Base-by-base conservation (phyloP, 257 asterid genomes). In the Nyctanthes arbortristis region DNA sequence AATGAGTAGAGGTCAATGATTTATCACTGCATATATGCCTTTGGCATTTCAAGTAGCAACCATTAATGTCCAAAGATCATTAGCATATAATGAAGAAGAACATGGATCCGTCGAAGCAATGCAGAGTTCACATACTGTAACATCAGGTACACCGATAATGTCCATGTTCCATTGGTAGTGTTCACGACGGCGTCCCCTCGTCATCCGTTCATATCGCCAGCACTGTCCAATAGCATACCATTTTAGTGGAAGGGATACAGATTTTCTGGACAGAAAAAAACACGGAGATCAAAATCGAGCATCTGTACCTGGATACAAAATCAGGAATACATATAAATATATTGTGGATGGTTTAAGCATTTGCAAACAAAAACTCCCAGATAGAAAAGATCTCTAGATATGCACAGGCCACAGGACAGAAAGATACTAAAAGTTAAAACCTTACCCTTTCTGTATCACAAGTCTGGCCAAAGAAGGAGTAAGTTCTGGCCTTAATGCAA, bases 91-190 rank as follows among this genome's bases (percentile, higher is more conserved):
- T 20, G 59, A 24, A 22, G 30, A 30, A 22, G 24, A 52, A 52
- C 16, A 7, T 7, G 1, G 59, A 52, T 24, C 4, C 14, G 14
- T 52, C 59, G 30, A 24, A 22, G 29, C 29, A 13, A 67, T 58
- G 77, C 55, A 75, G 34, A 29, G 65, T 61, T 27, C 49, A 72
- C 89, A 77, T 86, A 94, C 97, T 24, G 85, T 80, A 67, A 91
- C 93, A 86, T 72, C 85, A 68, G 97, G 84, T 18, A 91, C 95
- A 71, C 97, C 99, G 81, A 91, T 85, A 69, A 89, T 89, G 80
- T 93, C 99, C 99, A 93, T 93, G 82, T 94, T 94, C 99, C 97
- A 94, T 35, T 94, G 99, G 76, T 89, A 94, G 82, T 91, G 97
- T 77, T 94, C 97, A 70, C 97, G 96, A 28, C 97, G 92, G 37